These are phyloP conservation scores for Penicillium lagena DNA, from an alignment of 495 filamentous ascomycete genomes.

Conservation along the genomic window DNA sequence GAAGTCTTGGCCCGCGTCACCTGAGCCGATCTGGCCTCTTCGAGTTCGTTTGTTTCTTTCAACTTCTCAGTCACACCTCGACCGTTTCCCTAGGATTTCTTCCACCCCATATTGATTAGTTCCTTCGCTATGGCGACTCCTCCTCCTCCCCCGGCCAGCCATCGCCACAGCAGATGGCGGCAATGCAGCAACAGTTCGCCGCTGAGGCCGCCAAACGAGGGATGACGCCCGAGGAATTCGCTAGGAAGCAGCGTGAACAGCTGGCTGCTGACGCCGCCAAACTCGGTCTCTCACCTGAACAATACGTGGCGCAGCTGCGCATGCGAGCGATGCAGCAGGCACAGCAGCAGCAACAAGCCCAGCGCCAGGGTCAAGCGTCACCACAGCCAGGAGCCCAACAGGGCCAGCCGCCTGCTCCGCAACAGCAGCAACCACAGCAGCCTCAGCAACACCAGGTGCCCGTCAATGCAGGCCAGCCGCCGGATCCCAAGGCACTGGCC, in stretches of 20 bases:
- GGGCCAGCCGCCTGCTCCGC: slow-evolving; percentile 26
- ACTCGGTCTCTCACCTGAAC: slow-evolving; percentile 52
- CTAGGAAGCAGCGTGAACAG: slow-evolving; percentile 50
- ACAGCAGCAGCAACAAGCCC: slow-evolving; percentile 37
- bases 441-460: slow-evolving; percentile 43
- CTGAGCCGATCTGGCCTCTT: slow-evolving; percentile 36
- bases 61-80: neutral
- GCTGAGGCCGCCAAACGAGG: slow-evolving; percentile 67
- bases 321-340: slow-evolving; percentile 53
- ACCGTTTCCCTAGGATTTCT: neutral
- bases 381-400: slow-evolving; percentile 37
- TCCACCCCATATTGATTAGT: no score
- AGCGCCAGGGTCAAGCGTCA: slow-evolving; percentile 37
- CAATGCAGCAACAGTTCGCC: slow-evolving; percentile 79
- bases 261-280: slow-evolving; percentile 59
- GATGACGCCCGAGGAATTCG: slow-evolving; percentile 69
- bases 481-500: slow-evolving; percentile 80
- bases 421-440: slow-evolving; percentile 26
- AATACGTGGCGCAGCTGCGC: slow-evolving; percentile 60
- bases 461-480: slow-evolving; percentile 61
- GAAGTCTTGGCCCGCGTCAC: slow-evolving; percentile 14
- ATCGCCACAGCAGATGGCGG: slow-evolving; percentile 75
- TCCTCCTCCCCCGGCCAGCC: slow-evolving; percentile 53
- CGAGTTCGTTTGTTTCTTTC: slow-evolving; percentile 7
- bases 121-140: slow-evolving; percentile 27